Conservation (phyloP, 148 eudicot species). For the Rhododendron vialii region DNA sequence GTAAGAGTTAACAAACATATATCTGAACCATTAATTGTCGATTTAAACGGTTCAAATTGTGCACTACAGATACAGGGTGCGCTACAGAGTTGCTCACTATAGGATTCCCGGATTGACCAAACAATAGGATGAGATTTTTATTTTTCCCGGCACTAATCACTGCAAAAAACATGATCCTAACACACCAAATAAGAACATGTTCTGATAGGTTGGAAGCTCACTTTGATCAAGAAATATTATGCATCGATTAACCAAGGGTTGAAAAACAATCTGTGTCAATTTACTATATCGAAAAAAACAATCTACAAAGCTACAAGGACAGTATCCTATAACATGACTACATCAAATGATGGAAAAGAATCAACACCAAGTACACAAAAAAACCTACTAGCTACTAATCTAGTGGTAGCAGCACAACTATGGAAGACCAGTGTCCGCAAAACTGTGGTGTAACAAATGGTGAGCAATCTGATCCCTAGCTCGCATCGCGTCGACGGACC, state of each 20-base stretch:
- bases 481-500: slow-evolving; percentile 33
- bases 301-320: background rate
- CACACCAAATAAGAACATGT: background rate
- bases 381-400: background rate
- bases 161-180: background rate
- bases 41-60: too few species aligned
- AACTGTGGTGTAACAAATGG: slow-evolving; percentile 55
- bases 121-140: background rate
- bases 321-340: slow-evolving; percentile 5
- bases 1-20: too few species aligned
- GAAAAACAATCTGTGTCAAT: background rate
- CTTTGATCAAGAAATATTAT: background rate
- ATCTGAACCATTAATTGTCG: too few species aligned
- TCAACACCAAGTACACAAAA: background rate
- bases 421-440: slow-evolving; percentile 28
- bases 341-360: slow-evolving; percentile 1
- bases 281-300: background rate
- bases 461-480: slow-evolving; percentile 77
- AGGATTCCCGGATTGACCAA: too few species aligned
- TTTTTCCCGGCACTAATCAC: background rate
- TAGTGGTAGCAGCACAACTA: slow-evolving; percentile 3
- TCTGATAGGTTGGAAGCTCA: background rate
- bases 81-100: too few species aligned
- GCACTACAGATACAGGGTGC: too few species aligned
- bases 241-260: background rate